These are phyloP conservation scores for Forsythia viridissima DNA, from an alignment of 257 asterid species.

Conservation along the genomic window DNA sequence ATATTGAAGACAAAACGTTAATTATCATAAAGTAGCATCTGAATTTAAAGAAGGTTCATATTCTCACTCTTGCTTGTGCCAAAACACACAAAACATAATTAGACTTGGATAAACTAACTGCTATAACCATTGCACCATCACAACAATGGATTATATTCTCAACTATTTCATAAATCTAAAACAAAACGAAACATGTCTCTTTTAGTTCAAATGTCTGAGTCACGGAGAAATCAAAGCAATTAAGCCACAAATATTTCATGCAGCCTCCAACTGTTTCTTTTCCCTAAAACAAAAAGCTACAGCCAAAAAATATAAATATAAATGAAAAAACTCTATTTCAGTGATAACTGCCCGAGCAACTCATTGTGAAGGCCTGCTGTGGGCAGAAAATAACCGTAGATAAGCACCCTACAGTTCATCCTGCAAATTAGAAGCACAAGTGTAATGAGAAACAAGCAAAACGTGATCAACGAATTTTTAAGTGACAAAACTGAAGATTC, in stretches of 20 bases:
- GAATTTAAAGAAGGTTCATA: too few species aligned
- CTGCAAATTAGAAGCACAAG: conserved; percentile 39
- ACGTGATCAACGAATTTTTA: not conserved
- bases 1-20: too few species aligned
- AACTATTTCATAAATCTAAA: not conserved
- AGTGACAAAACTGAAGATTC: not conserved
- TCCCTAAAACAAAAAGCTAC: conserved; percentile 32
- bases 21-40: too few species aligned
- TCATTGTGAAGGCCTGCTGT: conserved; percentile 23
- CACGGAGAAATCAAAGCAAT: not conserved
- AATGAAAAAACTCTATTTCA: conserved; percentile 9
- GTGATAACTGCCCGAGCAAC: conserved; percentile 20
- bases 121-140: not conserved
- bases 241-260: not conserved
- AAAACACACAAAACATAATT: not conserved
- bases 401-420: conserved; percentile 64
- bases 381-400: conserved; percentile 11
- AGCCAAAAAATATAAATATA: conserved; percentile 21
- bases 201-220: not conserved
- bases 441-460: not conserved
- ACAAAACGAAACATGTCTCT: not conserved
- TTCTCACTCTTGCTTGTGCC: too few species aligned
- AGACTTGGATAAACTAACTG: not conserved
- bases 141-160: not conserved
- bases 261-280: conserved; percentile 33